phyloP scores from a whole-genome alignment of 2,329 filamentous ascomycete species.

The Xylariaceae sp. region DNA sequence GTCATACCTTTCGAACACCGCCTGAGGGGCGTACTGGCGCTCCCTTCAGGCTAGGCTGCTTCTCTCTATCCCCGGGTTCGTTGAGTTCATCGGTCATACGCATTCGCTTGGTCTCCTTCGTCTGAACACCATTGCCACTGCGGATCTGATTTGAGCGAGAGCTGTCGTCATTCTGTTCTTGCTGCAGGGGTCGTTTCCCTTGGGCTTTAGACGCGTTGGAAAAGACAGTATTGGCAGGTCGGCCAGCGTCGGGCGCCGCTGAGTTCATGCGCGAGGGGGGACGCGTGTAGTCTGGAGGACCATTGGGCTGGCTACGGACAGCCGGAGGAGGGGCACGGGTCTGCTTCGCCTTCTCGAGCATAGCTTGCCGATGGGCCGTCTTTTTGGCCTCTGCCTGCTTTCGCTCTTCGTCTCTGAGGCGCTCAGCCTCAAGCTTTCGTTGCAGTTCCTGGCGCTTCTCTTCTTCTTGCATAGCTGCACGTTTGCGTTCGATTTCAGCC shows the following conservation, averaged over 20 bases:
- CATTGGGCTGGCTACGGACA: constrained; percentile 50
- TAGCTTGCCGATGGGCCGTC: constrained; percentile 58
- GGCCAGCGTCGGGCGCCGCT: constrained; percentile 50
- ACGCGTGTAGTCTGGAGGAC: constrained; percentile 45
- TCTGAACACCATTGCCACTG: constrained; percentile 59
- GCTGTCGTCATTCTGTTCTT: constrained; percentile 56
- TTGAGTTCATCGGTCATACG: constrained; percentile 71
- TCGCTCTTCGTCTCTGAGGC: constrained; percentile 57
- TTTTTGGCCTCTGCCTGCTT: constrained; percentile 65
- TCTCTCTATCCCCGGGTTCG: constrained; percentile 56
- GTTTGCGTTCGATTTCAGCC: constrained; percentile 73
- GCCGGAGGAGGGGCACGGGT: constrained; percentile 60
- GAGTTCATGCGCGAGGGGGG: constrained; percentile 58
- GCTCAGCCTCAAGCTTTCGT: constrained; percentile 58
- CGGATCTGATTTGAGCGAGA: constrained; percentile 46
- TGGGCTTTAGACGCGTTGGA: constrained; percentile 66
- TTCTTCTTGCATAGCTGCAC: constrained; percentile 62
- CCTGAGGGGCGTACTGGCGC: constrained; percentile 81
- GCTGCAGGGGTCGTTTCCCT: constrained; percentile 69
- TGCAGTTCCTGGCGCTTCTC: constrained; percentile 57
- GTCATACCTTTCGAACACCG: constrained; percentile 61
- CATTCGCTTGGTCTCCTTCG: constrained; percentile 72
- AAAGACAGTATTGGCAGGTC: constrained; percentile 57
- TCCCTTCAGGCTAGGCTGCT: constrained; percentile 67
- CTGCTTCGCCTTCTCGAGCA: constrained; percentile 62